Base-by-base conservation (phyloP, 2,329 filamentous ascomycete genomes). In the Cladosporium colombiae region DNA sequence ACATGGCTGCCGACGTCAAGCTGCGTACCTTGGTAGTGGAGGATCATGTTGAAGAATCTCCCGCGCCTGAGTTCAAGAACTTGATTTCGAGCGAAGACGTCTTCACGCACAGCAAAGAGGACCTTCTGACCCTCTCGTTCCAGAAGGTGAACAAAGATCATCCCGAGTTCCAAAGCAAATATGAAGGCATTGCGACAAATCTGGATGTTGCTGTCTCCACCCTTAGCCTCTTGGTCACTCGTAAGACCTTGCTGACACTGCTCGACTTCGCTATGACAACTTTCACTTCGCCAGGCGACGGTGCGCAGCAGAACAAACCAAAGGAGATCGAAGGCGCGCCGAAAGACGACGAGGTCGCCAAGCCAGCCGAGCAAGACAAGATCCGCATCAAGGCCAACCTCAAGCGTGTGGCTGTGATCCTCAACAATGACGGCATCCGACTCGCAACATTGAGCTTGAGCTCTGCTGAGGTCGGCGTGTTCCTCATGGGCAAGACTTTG, bases 401-500 rank as follows among this genome's bases (percentile, higher is more conserved):
- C 68, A 96, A 96, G 80, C 93, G 91, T 81, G 97, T 99, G 69
- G 88, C 92, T 2, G 84, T 99, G 31, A 94, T 99, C 68, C 83
- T 99, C 64, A 99, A 99, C 76, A 98, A 99, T 70, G 96, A 99
- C 76, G 95, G 95, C 0, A 96, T 98, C 66, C 88, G 95, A 29
- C 84, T 99, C 31, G 95, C 95, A 31, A 99, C 95, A 0, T 80
- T 99, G 21, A 95, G 93, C 63, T 88, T 99, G 73, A 96, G 92
- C 70, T 94, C 95, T 67, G 95, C 93, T 2, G 91, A 97, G 75
- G 90, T 97, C 37, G 91, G 91, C 1, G 89, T 99, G 7, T 96
- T 96, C 80, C 82, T 99, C 5, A 87, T 91, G 60, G 93, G 91
- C 49, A 91, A 89, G 71, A 90, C 91, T 0, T 95, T 99, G 91